Conservation (phyloP, 1,139 yeast genomes). For the Magnusiomyces tetraspermus region DNA sequence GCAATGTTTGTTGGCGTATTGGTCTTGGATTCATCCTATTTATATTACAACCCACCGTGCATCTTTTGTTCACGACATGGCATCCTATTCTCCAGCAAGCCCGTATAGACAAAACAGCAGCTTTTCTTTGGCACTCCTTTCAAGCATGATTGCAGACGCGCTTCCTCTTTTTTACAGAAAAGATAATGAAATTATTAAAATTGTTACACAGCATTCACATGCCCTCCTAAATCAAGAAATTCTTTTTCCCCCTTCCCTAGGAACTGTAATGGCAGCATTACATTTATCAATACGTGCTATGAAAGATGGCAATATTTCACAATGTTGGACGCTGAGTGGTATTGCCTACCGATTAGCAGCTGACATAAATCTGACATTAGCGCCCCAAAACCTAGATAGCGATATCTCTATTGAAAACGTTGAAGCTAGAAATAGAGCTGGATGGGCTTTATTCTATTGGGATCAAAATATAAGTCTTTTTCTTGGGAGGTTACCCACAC, state of each 20-base stretch:
- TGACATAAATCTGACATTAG: constrained; percentile 9
- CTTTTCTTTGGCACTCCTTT: constrained; percentile 12
- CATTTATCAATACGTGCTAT: constrained; percentile 10
- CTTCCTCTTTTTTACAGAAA: constrained; percentile 10
- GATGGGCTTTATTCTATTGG: constrained; percentile 14
- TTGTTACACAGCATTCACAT: constrained; percentile 12
- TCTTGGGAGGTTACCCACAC: constrained; percentile 12
- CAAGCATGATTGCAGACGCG: constrained; percentile 9
- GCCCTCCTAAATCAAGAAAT: constrained; percentile 13
- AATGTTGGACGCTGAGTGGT: constrained; percentile 13
- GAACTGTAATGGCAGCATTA: constrained; percentile 8
- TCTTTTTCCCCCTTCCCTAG: constrained; percentile 7
- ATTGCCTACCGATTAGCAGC: constrained; percentile 13
- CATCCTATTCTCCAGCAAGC: constrained; percentile 6
- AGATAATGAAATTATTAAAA: constrained; percentile 7
- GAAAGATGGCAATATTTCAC: constrained; percentile 7
- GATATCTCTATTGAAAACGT: constrained; percentile 8
- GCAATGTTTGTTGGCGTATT: constrained; percentile 11
- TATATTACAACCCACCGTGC: constrained; percentile 12
- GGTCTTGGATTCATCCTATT: constrained; percentile 15
- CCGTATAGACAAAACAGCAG: constrained; percentile 8
- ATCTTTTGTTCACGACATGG: constrained; percentile 13
- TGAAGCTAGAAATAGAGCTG: constrained; percentile 12
- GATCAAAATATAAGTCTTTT: constrained; percentile 13
- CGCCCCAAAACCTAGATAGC: constrained; percentile 4